A percentile compares a stretch with the other conserved stretches of the same genome.
These are phyloP conservation scores for Moniliella sp. DNA, from an alignment of 1,284 basidiomycete genomes.

Conservation along the genomic window DNA sequence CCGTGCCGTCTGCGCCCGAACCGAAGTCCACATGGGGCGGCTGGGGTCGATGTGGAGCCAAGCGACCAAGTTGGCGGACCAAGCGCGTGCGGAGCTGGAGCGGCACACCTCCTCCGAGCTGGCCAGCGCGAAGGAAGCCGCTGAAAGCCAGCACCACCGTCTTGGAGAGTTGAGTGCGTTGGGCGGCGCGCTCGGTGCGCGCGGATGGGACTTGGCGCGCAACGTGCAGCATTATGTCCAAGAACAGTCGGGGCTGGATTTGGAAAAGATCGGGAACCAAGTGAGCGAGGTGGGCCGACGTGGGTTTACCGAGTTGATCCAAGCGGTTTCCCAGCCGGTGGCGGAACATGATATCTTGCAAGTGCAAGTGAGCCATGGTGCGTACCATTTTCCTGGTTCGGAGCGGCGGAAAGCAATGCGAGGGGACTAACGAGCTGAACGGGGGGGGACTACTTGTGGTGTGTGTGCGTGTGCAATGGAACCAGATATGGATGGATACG, in stretches of 20 bases:
- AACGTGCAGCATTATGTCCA: conserved; percentile 19
- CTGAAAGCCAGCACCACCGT: not conserved
- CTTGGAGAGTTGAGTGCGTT: not conserved
- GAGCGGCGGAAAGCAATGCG: not conserved
- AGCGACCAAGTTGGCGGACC: conserved; percentile 25
- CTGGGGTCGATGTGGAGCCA: conserved; percentile 41
- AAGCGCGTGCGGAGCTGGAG: conserved; percentile 25
- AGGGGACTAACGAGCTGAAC: not conserved
- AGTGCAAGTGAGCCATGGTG: conserved; percentile 75
- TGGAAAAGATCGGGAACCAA: conserved; percentile 22
- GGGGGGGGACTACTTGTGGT: too few relatives aligned
- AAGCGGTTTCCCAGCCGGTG: conserved; percentile 90
- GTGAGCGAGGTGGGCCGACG: conserved; percentile 16
- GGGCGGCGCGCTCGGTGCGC: not conserved
- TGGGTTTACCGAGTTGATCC: conserved; percentile 50
- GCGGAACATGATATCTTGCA: conserved; percentile 91
- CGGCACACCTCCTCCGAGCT: conserved; percentile 9
- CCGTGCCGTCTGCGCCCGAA: conserved; percentile 35
- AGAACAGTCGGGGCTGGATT: conserved; percentile 11
- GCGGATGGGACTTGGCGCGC: conserved; percentile 17
- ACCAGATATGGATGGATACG: conserved; percentile 62
- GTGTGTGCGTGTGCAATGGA: too few relatives aligned
- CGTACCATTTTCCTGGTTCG: not conserved
- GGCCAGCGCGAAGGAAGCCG: not conserved
- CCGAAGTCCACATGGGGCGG: conserved; percentile 50